Evolutionary conservation across 805 yeast species (phyloP), one percentile per base, ranked within the genome.

Genomic region (Saturnispora serradocipensis): DNA sequence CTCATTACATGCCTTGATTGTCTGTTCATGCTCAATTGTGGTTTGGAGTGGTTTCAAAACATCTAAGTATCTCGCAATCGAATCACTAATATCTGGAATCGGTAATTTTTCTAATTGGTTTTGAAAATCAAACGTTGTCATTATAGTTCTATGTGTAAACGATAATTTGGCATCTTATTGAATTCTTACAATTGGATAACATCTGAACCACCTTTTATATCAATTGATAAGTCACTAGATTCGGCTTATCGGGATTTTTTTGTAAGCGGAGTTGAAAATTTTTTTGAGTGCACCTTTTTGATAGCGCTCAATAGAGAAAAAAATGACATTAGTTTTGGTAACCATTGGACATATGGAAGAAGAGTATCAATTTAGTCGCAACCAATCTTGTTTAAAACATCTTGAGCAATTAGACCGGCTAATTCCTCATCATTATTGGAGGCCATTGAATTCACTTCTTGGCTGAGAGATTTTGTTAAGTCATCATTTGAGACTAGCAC

Each of bases 11-110:
- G 87, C 86, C 10, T 64, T 68, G 4, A 73, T 63, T 1, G 96
- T 86, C 42, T 72, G 71, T 49, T 67, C 66, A 62, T 86, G 85
- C 64, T 88, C 96, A 35, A 67, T 70, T 45, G 81, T 84, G 5
- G 88, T 85, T 66, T 87, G 96, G n/a, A 89, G 71, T 0, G 97
- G 96, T 63, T 78, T 77, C 39, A 89, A 72, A 9, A 80, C 84
- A 20, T 75, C 74, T 51, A 89, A 69, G 62, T 88, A 89, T 58
- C 75, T 73, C 18, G 70, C 60, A 59, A 93, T 78, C 0, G 96
- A 84, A 48, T 80, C 82, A 34, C 73, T 67, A 51, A 89, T 72
- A 28, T 80, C 78, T 2, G 97, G 97, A 43, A 89, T 86, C 7
- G 97, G 97, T 32, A 89, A 73, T 64, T 81, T 84, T 52, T 74